Evolutionary conservation across 1,284 basidiomycete species (phyloP), one percentile per base, ranked within the genome.

Genomic region (Ceratobasidium sp.): DNA sequence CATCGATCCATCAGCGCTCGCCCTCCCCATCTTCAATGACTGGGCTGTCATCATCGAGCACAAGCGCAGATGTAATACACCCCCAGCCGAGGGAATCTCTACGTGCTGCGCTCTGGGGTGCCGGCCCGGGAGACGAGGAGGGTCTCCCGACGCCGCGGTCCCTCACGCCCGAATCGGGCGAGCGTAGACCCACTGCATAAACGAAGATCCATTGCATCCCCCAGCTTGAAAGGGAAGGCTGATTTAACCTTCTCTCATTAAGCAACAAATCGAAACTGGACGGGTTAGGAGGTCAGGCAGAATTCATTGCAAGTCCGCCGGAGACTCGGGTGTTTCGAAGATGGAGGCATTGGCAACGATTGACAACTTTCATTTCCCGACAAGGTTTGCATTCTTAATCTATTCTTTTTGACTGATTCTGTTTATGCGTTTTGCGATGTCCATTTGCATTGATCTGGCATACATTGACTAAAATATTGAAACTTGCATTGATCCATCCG

Each of bases 141-240:
- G 62, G 62, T 23, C 62, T 66, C 62, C 62, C 62, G 62, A 66
- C 62, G 62, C 62, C 62, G n/a, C 62, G 62, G 52, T 66, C 62
- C 27, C 50, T 66, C 39, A 66, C 62, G 27, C 62, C 62, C 27
- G 62, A 66, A 66, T 66, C 41, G 16, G 52, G 62, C 29, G 21
- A 66, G 39, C 62, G 62, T 19, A 50, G 62, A 27, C 39, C 50
- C 46, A 25, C 23, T 66, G 62, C 62, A 47, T 52, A 46, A 27
- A 50, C 33, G 33, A 36, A 36, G 33, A 36, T 36, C 33, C 33
- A 36, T 8, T 23, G n/a, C 21, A 27, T 50, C 47, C 16, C n/a
- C n/a, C 47, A 25, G 23, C 42, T 46, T 16, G 42, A 16, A 16
- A 39, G 30, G 47, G 47, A 53, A 52, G 49, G 30, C 27, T 41